Base-by-base conservation (phyloP, 371 early-diverging fungal species). In the Chytridiales sp. region DNA sequence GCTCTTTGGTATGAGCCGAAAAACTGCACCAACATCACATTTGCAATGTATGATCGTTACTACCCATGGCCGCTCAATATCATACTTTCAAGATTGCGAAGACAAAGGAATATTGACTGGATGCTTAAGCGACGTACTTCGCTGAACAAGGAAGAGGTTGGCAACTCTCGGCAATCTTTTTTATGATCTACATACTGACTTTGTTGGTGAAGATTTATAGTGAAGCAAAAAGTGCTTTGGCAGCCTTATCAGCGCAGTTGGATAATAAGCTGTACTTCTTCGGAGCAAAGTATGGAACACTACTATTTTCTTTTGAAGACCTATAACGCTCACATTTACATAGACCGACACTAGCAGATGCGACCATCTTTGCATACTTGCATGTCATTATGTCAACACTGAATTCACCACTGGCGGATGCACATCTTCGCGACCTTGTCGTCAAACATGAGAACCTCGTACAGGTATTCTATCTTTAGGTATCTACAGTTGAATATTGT, bases 311-410 rank as follows among this genome's bases (percentile, higher is more conserved):
- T 30, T 42, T 21, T 43, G 9, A 8, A 30, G 8, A n/a, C 29
- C 17, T 21, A 15, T 29, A 13, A n/a, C 41, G 27, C n/a, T 17
- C 30, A 1, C 22, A n/a, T 24, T 26, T 9, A 48, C 72, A 75
- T 47, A 77, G 80, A 42, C 85, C 86, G 4, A 81, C 83, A 3
- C 74, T 70, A 48, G 56, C 79, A 0, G 86, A 86, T 61, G 86
- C 85, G 15, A 72, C 77, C 2, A 56, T 84, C 2, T 86, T 86
- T 68, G 79, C 84, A 0, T 79, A 83, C 61, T 65, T 83, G 19
- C 84, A 86, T 50, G 64, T 69, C 42, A 80, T 83, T 42, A 62
- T 86, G 9, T 70, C 76, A 19, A 42, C 59, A 17, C 54, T 64
- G 31, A 57, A 38, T 46, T 55, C 66, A 9, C 30, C 43, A 35